phyloP scores from a whole-genome alignment of 306 rosid genomes.

The Vigna mungo region DNA sequence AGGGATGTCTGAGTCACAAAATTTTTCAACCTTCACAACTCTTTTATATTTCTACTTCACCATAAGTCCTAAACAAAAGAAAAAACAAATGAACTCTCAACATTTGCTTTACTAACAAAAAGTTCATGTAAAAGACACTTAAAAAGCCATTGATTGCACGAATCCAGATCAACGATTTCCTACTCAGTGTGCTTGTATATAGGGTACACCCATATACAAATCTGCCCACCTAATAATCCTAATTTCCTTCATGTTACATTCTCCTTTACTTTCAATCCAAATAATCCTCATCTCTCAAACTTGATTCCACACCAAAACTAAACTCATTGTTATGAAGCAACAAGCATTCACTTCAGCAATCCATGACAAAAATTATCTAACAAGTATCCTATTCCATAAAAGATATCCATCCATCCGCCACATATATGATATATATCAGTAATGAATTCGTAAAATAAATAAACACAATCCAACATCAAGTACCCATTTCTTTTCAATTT shows the following conservation, averaged over 20 bases:
- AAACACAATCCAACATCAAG: not conserved
- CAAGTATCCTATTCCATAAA: not conserved
- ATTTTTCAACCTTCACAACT: not conserved
- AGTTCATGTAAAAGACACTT: constrained; percentile 5
- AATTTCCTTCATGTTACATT: not conserved
- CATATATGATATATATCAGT: not conserved
- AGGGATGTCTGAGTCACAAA: constrained; percentile 13
- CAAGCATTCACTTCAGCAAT: not conserved
- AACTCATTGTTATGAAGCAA: constrained; percentile 13
- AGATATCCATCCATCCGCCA: not conserved
- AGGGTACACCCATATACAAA: constrained; percentile 2
- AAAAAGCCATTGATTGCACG: constrained; percentile 7
- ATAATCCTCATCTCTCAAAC: too few species aligned
- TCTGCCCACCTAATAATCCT: not conserved
- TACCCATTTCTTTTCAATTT: not conserved
- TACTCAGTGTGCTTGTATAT: not conserved
- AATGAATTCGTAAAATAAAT: constrained; percentile 2
- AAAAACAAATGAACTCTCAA: not conserved
- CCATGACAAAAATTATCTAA: not conserved
- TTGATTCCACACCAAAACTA: constrained; percentile 10
- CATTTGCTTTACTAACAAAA: constrained; percentile 16
- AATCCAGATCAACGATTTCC: not conserved
- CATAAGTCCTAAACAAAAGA: not conserved
- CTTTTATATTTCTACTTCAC: constrained; percentile 14
- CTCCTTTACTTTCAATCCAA: too few species aligned